A percentile compares a stretch with the other conserved stretches of the same genome.
These are phyloP conservation scores for Echeveria elegans DNA, from an alignment of 164 flowering plant species.

Conservation along the genomic window DNA sequence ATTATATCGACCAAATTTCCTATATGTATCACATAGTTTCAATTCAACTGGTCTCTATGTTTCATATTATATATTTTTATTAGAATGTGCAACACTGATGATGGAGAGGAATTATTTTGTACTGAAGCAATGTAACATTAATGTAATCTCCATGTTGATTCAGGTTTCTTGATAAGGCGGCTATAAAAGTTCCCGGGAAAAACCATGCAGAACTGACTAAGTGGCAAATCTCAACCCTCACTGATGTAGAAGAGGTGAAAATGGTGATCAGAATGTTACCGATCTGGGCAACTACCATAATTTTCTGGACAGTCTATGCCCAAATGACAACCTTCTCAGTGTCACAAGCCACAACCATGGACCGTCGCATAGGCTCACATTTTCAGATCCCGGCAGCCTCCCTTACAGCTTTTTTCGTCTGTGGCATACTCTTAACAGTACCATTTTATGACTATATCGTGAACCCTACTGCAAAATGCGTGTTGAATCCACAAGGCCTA, in stretches of 20 bases:
- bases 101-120: too few relatives aligned
- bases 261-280: constrained; percentile 57
- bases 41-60: too few relatives aligned
- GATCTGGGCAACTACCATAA: constrained; percentile 80
- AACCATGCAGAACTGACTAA: constrained; percentile 15
- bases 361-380: constrained; percentile 11
- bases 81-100: too few relatives aligned
- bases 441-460: not conserved
- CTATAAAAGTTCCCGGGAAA: constrained; percentile 21
- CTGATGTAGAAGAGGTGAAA: constrained; percentile 62
- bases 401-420: not conserved
- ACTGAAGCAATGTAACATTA: too few relatives aligned
- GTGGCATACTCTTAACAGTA: not conserved
- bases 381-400: not conserved
- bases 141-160: not conserved
- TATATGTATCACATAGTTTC: too few relatives aligned
- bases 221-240: constrained; percentile 40
- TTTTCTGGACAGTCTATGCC: constrained; percentile 84
- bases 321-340: constrained; percentile 89
- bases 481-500: constrained; percentile 46
- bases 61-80: too few relatives aligned
- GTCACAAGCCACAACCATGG: constrained; percentile 76
- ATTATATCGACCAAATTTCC: too few relatives aligned
- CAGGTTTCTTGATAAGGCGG: constrained; percentile 70
- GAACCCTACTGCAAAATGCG: not conserved